Conservation (phyloP, 2,329 filamentous ascomycete species). For the Gremmenia infestans region DNA sequence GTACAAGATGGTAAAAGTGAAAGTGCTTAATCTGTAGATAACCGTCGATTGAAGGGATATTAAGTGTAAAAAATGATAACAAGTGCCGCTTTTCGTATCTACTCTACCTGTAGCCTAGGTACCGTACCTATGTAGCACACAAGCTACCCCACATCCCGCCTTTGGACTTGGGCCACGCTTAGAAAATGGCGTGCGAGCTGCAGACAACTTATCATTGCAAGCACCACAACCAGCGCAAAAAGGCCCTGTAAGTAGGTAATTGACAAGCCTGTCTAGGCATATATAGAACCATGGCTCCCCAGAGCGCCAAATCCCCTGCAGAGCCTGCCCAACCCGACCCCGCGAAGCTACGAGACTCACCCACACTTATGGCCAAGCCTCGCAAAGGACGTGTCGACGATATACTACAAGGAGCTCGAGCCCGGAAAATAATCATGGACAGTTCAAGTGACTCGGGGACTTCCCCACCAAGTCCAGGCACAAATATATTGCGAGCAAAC, state of each 20-base stretch:
- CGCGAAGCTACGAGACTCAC: slow-evolving; percentile 3
- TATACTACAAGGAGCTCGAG: slow-evolving; percentile 23
- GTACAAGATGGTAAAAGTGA: no score
- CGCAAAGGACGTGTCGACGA: slow-evolving; percentile 7
- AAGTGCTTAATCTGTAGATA: no score
- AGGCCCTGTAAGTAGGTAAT: not conserved
- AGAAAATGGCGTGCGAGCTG: slow-evolving; percentile 11
- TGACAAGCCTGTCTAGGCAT: not conserved
- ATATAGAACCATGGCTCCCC: not conserved
- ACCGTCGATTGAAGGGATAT: no score
- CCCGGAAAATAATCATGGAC: slow-evolving; percentile 15
- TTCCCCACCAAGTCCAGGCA: not conserved
- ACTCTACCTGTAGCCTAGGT: no score
- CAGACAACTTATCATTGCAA: not conserved
- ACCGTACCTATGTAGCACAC: no score
- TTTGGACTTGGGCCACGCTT: no score
- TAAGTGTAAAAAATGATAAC: no score
- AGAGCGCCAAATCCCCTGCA: not conserved
- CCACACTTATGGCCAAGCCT: not conserved
- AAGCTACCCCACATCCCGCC: no score
- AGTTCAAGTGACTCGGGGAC: slow-evolving; percentile 4
- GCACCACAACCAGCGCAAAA: not conserved
- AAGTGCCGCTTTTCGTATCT: no score
- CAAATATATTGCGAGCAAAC: not conserved
- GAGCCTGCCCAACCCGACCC: not conserved